Conservation (phyloP, 2,329 filamentous ascomycete genomes). For the Chrysosphaeria jannelii region DNA sequence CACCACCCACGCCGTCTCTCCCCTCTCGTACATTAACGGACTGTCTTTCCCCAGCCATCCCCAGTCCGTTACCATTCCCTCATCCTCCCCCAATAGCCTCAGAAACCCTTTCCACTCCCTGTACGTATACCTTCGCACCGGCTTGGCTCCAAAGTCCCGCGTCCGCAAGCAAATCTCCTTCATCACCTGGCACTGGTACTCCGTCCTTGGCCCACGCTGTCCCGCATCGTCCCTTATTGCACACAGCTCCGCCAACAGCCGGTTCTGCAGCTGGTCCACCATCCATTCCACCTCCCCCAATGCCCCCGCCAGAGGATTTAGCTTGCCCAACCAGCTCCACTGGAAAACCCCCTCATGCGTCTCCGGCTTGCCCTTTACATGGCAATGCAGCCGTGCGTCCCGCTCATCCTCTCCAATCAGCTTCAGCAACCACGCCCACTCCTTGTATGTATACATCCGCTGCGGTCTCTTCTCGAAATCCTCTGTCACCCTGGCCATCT, state of each 20-base stretch:
- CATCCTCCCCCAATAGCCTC: conserved; percentile 39
- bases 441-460: conserved; percentile 45
- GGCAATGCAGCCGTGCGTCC: conserved; percentile 18
- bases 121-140: conserved; percentile 39
- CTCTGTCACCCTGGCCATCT: conserved; percentile 34
- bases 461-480: conserved; percentile 26
- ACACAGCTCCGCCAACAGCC: conserved; percentile 20
- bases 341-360: conserved; percentile 4
- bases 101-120: conserved; percentile 74
- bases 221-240: conserved; percentile 1
- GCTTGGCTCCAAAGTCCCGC: too few relatives aligned
- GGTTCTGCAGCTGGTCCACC: conserved; percentile 27
- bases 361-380: conserved; percentile 5
- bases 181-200: background rate
- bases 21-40: conserved; percentile 36
- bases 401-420: conserved; percentile 40
- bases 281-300: conserved; percentile 46
- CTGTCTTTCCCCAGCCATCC: conserved; percentile 43
- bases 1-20: conserved; percentile 45
- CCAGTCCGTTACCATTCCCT: too few relatives aligned
- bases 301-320: conserved; percentile 37
- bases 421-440: conserved; percentile 63
- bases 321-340: conserved; percentile 47
- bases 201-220: too few relatives aligned
- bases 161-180: too few relatives aligned